Evolutionary conservation across 2,329 filamentous ascomycete genomes (phyloP).

Genomic region (Balansia obtecta): DNA sequence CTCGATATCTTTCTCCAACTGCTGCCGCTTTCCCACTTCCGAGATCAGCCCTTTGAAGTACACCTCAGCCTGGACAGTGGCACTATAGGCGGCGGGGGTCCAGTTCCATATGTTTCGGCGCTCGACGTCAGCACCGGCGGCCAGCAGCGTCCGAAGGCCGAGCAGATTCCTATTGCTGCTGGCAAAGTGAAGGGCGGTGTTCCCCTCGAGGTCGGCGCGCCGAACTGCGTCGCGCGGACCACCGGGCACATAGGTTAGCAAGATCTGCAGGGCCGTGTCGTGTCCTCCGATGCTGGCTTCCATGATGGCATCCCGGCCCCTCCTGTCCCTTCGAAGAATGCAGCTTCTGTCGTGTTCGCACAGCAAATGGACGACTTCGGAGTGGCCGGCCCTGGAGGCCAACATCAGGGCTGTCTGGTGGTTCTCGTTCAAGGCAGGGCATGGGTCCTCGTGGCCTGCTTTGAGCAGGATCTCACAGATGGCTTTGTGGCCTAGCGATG

Average conservation of each 20-base stretch:
- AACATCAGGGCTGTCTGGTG: conserved; percentile 76
- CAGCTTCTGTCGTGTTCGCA: conserved; percentile 49
- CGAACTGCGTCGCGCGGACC: conserved; percentile 41
- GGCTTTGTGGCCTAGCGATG: conserved; percentile 55
- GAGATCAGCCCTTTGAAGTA: conserved; percentile 68
- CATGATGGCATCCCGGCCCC: conserved; percentile 63
- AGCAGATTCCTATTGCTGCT: conserved; percentile 70
- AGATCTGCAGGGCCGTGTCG: conserved; percentile 52
- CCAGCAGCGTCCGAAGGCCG: conserved; percentile 62
- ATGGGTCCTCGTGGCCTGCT: conserved; percentile 62
- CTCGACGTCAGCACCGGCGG: conserved; percentile 64
- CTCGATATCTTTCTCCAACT: conserved; percentile 27
- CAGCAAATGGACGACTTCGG: conserved; percentile 61
- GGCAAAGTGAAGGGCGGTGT: conserved; percentile 79
- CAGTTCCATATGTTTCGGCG: conserved; percentile 65
- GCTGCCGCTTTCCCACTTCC: conserved; percentile 51
- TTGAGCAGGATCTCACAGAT: conserved; percentile 59
- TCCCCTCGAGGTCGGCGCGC: conserved; percentile 57
- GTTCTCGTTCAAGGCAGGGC: conserved; percentile 65
- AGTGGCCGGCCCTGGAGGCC: conserved; percentile 56
- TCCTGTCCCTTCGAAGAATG: conserved; percentile 52
- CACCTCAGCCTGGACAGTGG: conserved; percentile 71
- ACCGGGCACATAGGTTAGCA: conserved; percentile 48
- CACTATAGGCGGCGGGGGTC: conserved; percentile 73
- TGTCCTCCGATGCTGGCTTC: conserved; percentile 47